phyloP scores from a whole-genome alignment of 352 stramenopile species.

The Phytophthora foliorum region DNA sequence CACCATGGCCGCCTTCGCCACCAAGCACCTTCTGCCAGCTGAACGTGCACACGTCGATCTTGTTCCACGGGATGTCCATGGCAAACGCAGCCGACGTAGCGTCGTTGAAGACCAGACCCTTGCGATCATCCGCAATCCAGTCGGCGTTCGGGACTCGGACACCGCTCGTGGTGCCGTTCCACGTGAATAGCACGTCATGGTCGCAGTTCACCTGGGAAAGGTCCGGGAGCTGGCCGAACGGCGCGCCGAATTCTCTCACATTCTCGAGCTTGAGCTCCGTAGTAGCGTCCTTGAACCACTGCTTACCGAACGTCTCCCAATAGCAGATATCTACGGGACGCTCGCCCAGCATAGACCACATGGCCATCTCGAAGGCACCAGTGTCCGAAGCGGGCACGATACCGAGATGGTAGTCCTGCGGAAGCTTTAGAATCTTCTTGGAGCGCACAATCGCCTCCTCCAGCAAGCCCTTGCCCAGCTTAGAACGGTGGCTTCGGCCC shows the following conservation, averaged over 20 bases:
- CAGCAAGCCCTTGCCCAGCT: conserved; percentile 96
- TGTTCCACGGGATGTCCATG: conserved; percentile 99
- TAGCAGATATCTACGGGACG: conserved; percentile 95
- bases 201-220: conserved; percentile 94
- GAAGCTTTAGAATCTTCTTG: conserved; percentile 95
- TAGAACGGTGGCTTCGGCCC: conserved; percentile 97
- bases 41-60: conserved; percentile 99
- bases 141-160: conserved; percentile 96
- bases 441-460: conserved; percentile 96
- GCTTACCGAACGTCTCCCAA: conserved; percentile 98
- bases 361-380: conserved; percentile 99
- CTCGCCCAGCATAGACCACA: conserved; percentile 98
- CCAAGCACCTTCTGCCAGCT: conserved; percentile 99
- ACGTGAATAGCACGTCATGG: conserved; percentile 99
- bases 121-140: conserved; percentile 96
- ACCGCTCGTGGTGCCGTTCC: conserved; percentile 99
- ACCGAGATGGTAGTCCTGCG: conserved; percentile 95
- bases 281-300: conserved; percentile 97
- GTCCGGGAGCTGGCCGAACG: conserved; percentile 97
- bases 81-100: conserved; percentile 98
- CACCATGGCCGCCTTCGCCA: conserved; percentile 97
- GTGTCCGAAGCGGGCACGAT: conserved; percentile 99
- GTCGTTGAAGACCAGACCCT: conserved; percentile 98
- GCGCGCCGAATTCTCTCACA: conserved; percentile 94
- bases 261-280: conserved; percentile 96